Conservation (phyloP, 169 alveolate genomes). For the Theileria luwenshuni region DNA sequence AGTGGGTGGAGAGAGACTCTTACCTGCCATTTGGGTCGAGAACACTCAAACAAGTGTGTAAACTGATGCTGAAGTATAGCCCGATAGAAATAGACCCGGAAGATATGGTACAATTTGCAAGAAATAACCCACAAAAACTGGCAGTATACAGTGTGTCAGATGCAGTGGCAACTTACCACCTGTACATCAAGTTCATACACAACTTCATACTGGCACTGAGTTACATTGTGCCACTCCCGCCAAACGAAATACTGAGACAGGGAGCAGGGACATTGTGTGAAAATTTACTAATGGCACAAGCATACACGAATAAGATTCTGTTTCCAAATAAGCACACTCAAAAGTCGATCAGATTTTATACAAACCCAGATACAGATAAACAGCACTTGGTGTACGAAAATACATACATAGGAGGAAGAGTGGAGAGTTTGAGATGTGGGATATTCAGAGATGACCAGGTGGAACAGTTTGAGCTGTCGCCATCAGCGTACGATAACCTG, state of each 20-base stretch:
- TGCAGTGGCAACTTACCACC: constrained; percentile 99
- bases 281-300: constrained; percentile 96
- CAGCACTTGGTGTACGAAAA: constrained; percentile 82
- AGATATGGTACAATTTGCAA: constrained; percentile 94
- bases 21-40: constrained; percentile 95
- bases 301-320: constrained; percentile 90
- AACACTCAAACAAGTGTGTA: constrained; percentile 93
- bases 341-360: constrained; percentile 82
- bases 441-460: constrained; percentile 95
- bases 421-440: constrained; percentile 95
- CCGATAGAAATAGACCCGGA: constrained; percentile 99
- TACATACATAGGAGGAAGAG: constrained; percentile 96
- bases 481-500: constrained; percentile 84
- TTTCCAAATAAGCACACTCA: constrained; percentile 95
- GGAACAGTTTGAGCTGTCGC: constrained; percentile 89
- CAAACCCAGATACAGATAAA: constrained; percentile 64
- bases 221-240: constrained; percentile 94
- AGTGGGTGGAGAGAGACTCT: constrained; percentile 99
- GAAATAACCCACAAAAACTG: constrained; percentile 91
- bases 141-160: constrained; percentile 99
- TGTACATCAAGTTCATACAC: constrained; percentile 96
- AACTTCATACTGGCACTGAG: constrained; percentile 96
- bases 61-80: constrained; percentile 95
- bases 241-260: constrained; percentile 96
- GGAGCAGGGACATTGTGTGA: constrained; percentile 99